Percentiles rank a stretch among this genome's conserved stretches.
These are phyloP conservation scores for Eimeria falciformis DNA, from an alignment of 169 alveolate genomes.

Conservation along the genomic window DNA sequence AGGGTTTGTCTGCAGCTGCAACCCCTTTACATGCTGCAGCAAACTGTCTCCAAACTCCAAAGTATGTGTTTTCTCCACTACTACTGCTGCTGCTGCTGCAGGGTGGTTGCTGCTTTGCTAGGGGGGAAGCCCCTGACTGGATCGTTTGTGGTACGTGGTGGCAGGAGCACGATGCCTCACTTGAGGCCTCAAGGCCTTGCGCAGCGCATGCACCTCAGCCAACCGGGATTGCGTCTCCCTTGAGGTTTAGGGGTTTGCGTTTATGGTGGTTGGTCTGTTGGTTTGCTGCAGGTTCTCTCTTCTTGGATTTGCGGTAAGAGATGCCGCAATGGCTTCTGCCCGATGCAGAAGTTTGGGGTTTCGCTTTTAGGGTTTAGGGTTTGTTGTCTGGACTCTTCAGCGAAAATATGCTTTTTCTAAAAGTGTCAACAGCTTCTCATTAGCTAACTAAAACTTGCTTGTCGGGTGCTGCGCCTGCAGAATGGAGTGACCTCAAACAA, in stretches of 20 bases:
- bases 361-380: constrained; percentile 38
- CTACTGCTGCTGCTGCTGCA: constrained; percentile 40
- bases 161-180: neutral
- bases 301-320: constrained; percentile 15
- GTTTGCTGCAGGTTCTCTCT: constrained; percentile 27
- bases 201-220: neutral
- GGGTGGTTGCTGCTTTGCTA: constrained; percentile 41
- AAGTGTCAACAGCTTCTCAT: too few relatives aligned
- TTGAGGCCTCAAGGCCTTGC: neutral
- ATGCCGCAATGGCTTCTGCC: constrained; percentile 16
- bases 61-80: too few relatives aligned
- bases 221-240: too few relatives aligned
- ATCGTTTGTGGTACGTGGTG: constrained; percentile 23
- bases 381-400: too few relatives aligned
- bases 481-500: constrained; percentile 23
- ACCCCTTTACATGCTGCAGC: neutral
- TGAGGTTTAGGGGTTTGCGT: constrained; percentile 24
- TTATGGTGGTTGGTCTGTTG: neutral
- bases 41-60: neutral
- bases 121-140: constrained; percentile 55
- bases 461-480: neutral
- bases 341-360: neutral
- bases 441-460: too few relatives aligned
- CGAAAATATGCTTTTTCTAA: too few relatives aligned
- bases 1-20: neutral